phyloP scores from a whole-genome alignment of 768 basidiomycete genomes.

The Podaxis sp. region DNA sequence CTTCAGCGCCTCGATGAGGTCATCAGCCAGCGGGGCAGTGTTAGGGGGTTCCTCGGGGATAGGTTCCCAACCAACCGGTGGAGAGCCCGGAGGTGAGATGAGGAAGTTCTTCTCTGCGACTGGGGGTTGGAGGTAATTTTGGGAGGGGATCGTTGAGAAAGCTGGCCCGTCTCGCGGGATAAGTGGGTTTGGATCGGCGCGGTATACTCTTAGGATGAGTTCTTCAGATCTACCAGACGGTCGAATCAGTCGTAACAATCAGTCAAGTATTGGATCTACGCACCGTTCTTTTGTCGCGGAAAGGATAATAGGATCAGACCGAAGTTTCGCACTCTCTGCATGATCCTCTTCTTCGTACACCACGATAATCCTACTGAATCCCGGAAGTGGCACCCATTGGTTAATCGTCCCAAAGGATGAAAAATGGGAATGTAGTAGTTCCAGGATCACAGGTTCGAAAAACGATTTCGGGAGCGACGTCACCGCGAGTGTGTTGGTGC shows the following conservation, averaged over 20 bases:
- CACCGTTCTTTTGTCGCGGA: slow-evolving; percentile 51
- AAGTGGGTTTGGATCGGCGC: slow-evolving; percentile 70
- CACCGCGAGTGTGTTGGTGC: slow-evolving; percentile 85
- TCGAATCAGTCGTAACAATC: background rate
- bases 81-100: slow-evolving; percentile 96
- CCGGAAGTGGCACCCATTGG: slow-evolving; percentile 85
- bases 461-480: slow-evolving; percentile 74
- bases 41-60: slow-evolving; percentile 92
- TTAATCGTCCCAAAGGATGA: slow-evolving; percentile 76
- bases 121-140: slow-evolving; percentile 71
- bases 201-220: slow-evolving; percentile 63
- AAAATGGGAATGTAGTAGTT: slow-evolving; percentile 72
- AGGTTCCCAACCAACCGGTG: slow-evolving; percentile 96
- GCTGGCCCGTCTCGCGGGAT: slow-evolving; percentile 34
- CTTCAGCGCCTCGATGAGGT: slow-evolving; percentile 77
- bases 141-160: slow-evolving; percentile 15
- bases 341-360: slow-evolving; percentile 67
- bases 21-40: slow-evolving; percentile 75
- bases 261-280: slow-evolving; percentile 24
- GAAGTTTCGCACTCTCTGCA: slow-evolving; percentile 65
- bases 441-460: slow-evolving; percentile 69
- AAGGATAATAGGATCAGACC: slow-evolving; percentile 63
- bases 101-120: slow-evolving; percentile 89
- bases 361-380: slow-evolving; percentile 79
- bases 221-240: slow-evolving; percentile 39